phyloP scores from a whole-genome alignment of 768 basidiomycete genomes.

The Leccinum olivaceopallidum region DNA sequence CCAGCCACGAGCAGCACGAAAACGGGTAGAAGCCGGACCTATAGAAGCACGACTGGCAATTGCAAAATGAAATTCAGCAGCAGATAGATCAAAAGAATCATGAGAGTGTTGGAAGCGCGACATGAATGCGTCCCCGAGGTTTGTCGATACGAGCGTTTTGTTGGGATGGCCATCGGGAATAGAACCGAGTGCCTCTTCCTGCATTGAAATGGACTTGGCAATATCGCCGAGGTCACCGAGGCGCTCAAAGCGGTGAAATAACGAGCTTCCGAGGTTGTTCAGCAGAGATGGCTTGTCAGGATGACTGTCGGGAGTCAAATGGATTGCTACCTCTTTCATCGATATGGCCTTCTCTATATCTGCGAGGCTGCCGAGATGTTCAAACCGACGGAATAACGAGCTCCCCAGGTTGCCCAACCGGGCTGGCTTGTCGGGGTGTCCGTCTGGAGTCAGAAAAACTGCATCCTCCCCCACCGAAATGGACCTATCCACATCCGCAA shows the following conservation, averaged over 20 bases:
- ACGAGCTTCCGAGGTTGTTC: not conserved
- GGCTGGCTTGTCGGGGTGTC: not conserved
- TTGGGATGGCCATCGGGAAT: not conserved
- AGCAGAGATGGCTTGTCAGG: not conserved
- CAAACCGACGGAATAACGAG: not conserved
- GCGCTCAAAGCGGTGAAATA: not conserved
- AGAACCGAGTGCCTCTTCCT: not conserved
- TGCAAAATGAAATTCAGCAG: not conserved
- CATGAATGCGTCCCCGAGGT: not conserved
- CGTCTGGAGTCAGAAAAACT: not conserved
- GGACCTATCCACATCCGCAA: not conserved
- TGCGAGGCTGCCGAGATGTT: not conserved
- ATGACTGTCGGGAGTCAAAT: not conserved
- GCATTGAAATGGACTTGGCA: not conserved
- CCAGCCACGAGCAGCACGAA: not conserved
- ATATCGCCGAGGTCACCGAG: not conserved
- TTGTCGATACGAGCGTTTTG: not conserved
- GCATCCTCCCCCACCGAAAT: not conserved
- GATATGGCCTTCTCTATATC: not conserved
- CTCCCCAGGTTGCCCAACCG: not conserved
- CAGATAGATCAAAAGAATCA: not conserved
- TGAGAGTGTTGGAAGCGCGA: not conserved
- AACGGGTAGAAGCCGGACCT: not conserved
- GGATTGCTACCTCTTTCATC: not conserved
- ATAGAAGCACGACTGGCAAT: not conserved